These are phyloP conservation scores for Sporisorium graminicola DNA, from an alignment of 1,284 basidiomycete species.

Conservation along the genomic window DNA sequence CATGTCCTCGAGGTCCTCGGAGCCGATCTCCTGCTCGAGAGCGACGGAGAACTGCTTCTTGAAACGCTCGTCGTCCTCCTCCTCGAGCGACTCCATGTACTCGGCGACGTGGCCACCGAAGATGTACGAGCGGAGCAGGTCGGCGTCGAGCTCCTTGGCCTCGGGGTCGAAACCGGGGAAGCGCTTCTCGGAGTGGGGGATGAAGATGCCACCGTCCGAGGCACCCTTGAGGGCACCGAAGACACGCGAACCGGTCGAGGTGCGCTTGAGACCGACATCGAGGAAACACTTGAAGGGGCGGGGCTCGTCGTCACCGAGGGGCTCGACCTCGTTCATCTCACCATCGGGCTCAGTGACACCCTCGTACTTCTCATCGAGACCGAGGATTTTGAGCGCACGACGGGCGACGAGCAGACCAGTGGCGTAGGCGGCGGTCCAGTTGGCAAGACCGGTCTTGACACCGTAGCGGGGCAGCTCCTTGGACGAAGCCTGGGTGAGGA, in stretches of 20 bases:
- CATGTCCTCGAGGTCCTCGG: constrained; percentile 97
- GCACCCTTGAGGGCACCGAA: constrained; percentile 99
- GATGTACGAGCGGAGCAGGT: constrained; percentile 97
- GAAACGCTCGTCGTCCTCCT: constrained; percentile 99
- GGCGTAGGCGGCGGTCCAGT: constrained; percentile 99
- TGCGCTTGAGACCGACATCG: constrained; percentile 97
- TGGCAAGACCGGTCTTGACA: constrained; percentile 97
- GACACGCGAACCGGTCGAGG: constrained; percentile 96
- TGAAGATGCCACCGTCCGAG: constrained; percentile 96
- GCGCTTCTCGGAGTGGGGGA: constrained; percentile 97
- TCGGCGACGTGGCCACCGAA: constrained; percentile 97
- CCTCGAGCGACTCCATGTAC: constrained; percentile 99
- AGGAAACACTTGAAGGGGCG: constrained; percentile 99
- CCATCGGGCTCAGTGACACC: constrained; percentile 95
- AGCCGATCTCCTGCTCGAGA: constrained; percentile 93
- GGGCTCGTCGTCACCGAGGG: constrained; percentile 90
- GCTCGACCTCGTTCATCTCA: constrained; percentile 83
- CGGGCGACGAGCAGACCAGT: constrained; percentile 96
- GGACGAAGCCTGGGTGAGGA: constrained; percentile 79
- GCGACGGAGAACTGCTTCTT: constrained; percentile 98
- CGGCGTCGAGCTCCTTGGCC: constrained; percentile 91
- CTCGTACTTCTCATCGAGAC: constrained; percentile 98
- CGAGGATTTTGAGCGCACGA: constrained; percentile 93
- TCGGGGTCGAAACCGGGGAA: constrained; percentile 99
- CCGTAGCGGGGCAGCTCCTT: constrained; percentile 95